Conservation (phyloP, 805 yeast species). For the Monosporozyma aquatica region DNA sequence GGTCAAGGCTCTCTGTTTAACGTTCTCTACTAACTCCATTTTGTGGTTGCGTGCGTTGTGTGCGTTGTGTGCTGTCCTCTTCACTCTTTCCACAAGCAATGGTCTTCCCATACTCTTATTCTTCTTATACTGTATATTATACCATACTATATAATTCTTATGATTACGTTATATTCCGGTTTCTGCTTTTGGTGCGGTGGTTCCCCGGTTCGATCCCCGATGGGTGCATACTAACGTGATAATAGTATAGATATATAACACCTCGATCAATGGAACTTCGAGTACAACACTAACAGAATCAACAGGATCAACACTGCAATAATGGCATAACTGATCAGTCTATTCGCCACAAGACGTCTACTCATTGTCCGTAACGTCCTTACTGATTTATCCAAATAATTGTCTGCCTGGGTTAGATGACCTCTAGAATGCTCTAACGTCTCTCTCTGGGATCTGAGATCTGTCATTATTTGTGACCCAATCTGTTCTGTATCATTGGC, state of each 20-base stretch:
- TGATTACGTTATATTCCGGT: no score
- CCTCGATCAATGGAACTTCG: conserved; percentile 63
- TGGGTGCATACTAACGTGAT: not conserved
- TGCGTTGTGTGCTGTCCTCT: not conserved
- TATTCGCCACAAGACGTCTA: conserved; percentile 83
- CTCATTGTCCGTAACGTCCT: conserved; percentile 87
- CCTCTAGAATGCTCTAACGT: conserved; percentile 81
- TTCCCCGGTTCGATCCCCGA: no score
- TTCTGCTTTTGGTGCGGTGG: no score
- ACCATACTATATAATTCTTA: no score
- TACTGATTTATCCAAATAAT: conserved; percentile 82
- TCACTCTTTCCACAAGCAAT: no score
- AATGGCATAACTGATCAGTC: conserved; percentile 81
- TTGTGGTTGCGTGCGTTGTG: not conserved
- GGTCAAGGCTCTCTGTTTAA: not conserved
- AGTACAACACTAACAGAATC: conserved; percentile 72
- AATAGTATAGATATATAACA: no score
- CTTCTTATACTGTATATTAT: no score
- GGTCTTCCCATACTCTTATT: no score
- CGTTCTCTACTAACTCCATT: not conserved
- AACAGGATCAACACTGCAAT: conserved; percentile 77
- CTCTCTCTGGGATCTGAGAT: conserved; percentile 86
- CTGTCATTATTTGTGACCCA: conserved; percentile 84
- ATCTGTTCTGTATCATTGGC: conserved; percentile 89
- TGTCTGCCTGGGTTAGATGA: conserved; percentile 82